A percentile compares a stretch with the other conserved stretches of the same genome.
phyloP scores from a whole-genome alignment of 495 filamentous ascomycete genomes.

The Trypethelium eluteriae region DNA sequence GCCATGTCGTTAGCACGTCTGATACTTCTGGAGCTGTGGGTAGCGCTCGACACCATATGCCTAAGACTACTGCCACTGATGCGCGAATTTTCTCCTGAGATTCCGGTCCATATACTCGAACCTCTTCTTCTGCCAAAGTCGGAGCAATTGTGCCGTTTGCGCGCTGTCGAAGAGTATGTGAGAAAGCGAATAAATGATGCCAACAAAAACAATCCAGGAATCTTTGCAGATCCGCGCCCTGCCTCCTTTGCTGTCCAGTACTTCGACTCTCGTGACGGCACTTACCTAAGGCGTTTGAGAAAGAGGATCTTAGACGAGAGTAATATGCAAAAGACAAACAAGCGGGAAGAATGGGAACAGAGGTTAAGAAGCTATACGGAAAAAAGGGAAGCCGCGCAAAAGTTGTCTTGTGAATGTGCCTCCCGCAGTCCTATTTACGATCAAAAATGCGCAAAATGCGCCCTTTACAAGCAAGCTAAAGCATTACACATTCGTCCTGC shows the following conservation, averaged over 20 bases:
- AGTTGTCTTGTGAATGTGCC: conserved; percentile 25
- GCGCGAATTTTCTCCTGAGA: conserved; percentile 10
- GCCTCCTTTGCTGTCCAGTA: conserved; percentile 48
- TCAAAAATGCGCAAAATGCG: conserved; percentile 38
- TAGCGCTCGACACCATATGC: conserved; percentile 9
- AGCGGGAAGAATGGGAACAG: conserved; percentile 40
- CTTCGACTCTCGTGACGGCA: conserved; percentile 44
- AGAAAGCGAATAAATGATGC: conserved; percentile 24
- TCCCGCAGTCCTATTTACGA: conserved; percentile 46
- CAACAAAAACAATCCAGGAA: conserved; percentile 17
- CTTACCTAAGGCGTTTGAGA: conserved; percentile 19
- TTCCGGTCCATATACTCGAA: conserved; percentile 18
- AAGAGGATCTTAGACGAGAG: too few species aligned
- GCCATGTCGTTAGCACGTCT: background rate
- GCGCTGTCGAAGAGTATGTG: conserved; percentile 46
- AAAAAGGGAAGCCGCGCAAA: conserved; percentile 26
- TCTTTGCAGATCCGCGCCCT: conserved; percentile 34
- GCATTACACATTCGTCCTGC: too few species aligned
- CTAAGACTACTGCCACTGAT: background rate
- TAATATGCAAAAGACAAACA: conserved; percentile 28
- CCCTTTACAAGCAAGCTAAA: too few species aligned
- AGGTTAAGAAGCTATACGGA: conserved; percentile 29
- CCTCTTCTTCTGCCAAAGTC: conserved; percentile 17
- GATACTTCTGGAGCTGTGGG: conserved; percentile 17
- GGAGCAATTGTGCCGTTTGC: conserved; percentile 40